Base-by-base conservation (phyloP, 1,139 yeast species). In the Zygotorulaspora mrakii region DNA sequence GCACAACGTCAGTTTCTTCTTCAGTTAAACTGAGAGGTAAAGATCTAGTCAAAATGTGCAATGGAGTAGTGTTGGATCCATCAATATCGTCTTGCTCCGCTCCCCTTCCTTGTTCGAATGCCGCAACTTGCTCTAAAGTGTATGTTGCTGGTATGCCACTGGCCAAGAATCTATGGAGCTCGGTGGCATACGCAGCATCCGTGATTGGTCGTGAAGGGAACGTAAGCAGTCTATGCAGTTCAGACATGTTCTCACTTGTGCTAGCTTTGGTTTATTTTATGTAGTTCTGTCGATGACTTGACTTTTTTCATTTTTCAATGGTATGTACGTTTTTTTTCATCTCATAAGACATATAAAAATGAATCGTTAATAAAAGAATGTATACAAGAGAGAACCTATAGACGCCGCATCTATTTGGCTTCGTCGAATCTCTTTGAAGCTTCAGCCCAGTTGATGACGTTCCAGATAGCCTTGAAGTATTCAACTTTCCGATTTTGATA, bases 391-490 rank as follows among this genome's bases (percentile, higher is more conserved):
- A n/a, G n/a, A n/a, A n/a, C n/a, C n/a, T n/a, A n/a, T n/a, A n/a
- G n/a, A n/a, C n/a, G n/a, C n/a, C n/a, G n/a, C n/a, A 10, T n/a
- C n/a, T 20, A 26, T 12, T 37, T 31, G 32, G 49, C 43, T 17
- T 45, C 41, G n/a, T 59, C 59, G 46, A 54, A 66, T 57, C 70
- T 62, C 66, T 71, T 74, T 62, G 81, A 91, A 47, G 96, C 97
- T 67, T 84, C 95, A 67, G 82, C 76, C 97, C 97, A 89, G 79
- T 87, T 88, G 68, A 89, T 79, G 38, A 89, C 96, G 62, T 86
- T 83, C 97, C 97, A 89, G 67, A 89, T 85, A 48, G 95, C 94
- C 70, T 87, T 82, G 78, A 89, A 89, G 72, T 89, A 89, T 65
- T 89, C 96, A 35, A 69, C 95, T 76, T 89, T 89, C 64, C 82